These are phyloP conservation scores for Drosera spatulata DNA, from an alignment of 179 eudicot genomes.

Conservation along the genomic window DNA sequence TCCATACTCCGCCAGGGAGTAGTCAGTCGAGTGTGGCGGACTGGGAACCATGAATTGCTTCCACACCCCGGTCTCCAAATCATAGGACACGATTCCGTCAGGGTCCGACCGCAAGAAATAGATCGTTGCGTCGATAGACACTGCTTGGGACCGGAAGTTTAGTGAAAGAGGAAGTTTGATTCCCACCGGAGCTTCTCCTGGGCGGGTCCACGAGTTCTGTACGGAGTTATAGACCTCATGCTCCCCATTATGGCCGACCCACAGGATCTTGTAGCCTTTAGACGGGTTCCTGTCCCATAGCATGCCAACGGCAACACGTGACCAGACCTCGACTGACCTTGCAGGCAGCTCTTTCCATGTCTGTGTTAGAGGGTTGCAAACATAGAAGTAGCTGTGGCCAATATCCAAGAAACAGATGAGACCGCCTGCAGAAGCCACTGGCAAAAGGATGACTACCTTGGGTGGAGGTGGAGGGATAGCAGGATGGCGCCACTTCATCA, in stretches of 20 bases:
- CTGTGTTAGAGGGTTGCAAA: slow-evolving; percentile 76
- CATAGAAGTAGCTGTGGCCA: slow-evolving; percentile 52
- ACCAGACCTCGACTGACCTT: slow-evolving; percentile 62
- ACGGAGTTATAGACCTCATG: slow-evolving; percentile 69
- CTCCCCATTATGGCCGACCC: slow-evolving; percentile 78
- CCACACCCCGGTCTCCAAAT: slow-evolving; percentile 54
- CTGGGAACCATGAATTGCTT: slow-evolving; percentile 53
- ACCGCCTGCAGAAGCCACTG: slow-evolving; percentile 94
- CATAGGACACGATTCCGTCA: slow-evolving; percentile 69
- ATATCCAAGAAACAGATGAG: slow-evolving; percentile 81
- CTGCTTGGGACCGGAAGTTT: slow-evolving; percentile 66
- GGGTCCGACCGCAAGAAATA: slow-evolving; percentile 79
- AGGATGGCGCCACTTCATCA: slow-evolving; percentile 79
- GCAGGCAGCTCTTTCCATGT: slow-evolving; percentile 10
- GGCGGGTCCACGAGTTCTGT: slow-evolving; percentile 48
- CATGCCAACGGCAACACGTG: slow-evolving; percentile 90
- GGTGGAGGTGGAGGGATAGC: slow-evolving; percentile 49
- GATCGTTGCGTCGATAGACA: slow-evolving; percentile 33
- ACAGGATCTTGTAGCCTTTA: slow-evolving; percentile 61
- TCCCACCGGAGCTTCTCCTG: slow-evolving; percentile 39
- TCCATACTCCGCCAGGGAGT: slow-evolving; percentile 61
- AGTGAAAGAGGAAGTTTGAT: slow-evolving; percentile 61
- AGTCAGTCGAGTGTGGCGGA: slow-evolving; percentile 61
- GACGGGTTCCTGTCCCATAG: slow-evolving; percentile 26
- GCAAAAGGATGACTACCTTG: slow-evolving; percentile 42